Evolutionary conservation across 208 protist species (phyloP), one percentile per base, ranked within the genome.

Genomic region (Trypanosomatidae sp.): DNA sequence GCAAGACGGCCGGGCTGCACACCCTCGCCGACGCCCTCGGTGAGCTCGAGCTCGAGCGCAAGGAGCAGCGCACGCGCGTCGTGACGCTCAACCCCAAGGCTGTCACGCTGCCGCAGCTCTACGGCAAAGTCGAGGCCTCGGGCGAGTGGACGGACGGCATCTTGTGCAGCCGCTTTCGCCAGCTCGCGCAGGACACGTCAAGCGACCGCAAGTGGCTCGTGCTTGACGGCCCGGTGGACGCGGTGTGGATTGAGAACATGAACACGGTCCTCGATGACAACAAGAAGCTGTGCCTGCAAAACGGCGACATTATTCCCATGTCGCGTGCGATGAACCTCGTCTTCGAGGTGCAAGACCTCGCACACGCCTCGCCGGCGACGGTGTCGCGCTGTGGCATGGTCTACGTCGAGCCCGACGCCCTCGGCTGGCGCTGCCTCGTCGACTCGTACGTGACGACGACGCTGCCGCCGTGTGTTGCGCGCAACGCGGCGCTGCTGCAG

Each of bases 201-300:
- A 49, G 56, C 13, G 83, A 95, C 40, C 74, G 88, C 41, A 94
- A 96, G 59, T 98, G 94, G 94, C 69, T 98, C 38, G 77, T 98
- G 11, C 88, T 97, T 11, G 96, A 98, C 40, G 96, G 96, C 48
- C 97, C 96, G 22, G 97, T 99, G 6, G 97, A 99, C 63, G 94
- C 97, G n/a, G 72, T 98, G 33, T 99, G 97, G 97, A 99, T 99
- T 78, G 97, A 99, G 68, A 98, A 98, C 65, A 98, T 99, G 96
- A 99, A 99, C 78, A 98, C 97, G 15, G 95, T 98, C 19, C 81
- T 99, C 10, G 97, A 99, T 62, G 97, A 99, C 66, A 99, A 98
- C 74, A 98, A 97, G 74, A 97, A 96, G 58, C 85, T 98, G 28
- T 98, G 96, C 56, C 70, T 99, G 41, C 84, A 96, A 39, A 96